phyloP scores from a whole-genome alignment of 208 protist genomes.

The Porcisia deanei region DNA sequence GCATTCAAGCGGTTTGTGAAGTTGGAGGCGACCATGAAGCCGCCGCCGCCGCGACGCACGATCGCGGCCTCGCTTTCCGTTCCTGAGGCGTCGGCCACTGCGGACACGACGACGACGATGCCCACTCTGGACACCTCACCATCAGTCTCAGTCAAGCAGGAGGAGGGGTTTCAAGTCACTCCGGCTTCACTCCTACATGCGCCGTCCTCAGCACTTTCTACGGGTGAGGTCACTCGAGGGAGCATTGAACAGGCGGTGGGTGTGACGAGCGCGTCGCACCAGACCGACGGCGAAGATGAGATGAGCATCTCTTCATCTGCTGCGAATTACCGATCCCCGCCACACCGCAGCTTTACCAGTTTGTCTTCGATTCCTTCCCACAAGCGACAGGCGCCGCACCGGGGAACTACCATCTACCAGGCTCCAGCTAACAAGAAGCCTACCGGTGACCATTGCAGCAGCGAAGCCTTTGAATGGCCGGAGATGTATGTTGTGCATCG shows the following conservation, averaged over 20 bases:
- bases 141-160: not conserved
- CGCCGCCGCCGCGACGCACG: not conserved
- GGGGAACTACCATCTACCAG: conserved; percentile 40
- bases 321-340: not conserved
- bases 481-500: conserved; percentile 66
- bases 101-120: not conserved
- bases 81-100: not conserved
- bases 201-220: not conserved
- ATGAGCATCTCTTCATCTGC: conserved; percentile 4
- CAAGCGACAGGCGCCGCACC: conserved; percentile 35
- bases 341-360: not conserved
- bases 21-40: conserved; percentile 40
- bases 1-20: conserved; percentile 61
- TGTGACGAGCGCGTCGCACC: conserved; percentile 2
- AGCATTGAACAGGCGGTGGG: not conserved
- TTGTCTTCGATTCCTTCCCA: conserved; percentile 24
- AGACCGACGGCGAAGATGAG: not conserved
- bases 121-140: not conserved
- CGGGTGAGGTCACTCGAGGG: not conserved
- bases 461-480: conserved; percentile 66
- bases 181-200: not conserved
- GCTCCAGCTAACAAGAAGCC: conserved; percentile 28
- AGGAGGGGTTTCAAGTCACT: not conserved
- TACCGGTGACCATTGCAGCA: conserved; percentile 43
- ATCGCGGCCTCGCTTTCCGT: not conserved